phyloP scores from a whole-genome alignment of 2,329 filamentous ascomycete species.

The Chrysosporium queenslandicum region DNA sequence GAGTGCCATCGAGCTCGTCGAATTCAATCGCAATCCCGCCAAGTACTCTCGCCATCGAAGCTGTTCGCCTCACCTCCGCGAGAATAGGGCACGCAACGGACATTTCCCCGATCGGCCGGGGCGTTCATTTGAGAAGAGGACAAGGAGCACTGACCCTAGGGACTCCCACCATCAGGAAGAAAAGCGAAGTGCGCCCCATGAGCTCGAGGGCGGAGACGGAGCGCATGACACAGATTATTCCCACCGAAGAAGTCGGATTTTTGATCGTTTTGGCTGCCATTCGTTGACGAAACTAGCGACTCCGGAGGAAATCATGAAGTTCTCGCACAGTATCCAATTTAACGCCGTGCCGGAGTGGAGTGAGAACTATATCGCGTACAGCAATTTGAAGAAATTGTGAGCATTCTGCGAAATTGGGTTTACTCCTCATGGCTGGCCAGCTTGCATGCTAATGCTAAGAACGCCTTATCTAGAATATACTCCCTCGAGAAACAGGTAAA shows the following conservation, averaged over 20 bases:
- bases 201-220: constrained; percentile 20
- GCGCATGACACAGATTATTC: constrained; percentile 12
- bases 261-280: background rate
- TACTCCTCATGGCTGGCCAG: constrained; percentile 11
- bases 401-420: constrained; percentile 27
- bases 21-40: constrained; percentile 13
- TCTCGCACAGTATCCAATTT: constrained; percentile 98
- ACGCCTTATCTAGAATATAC: constrained; percentile 59
- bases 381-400: constrained; percentile 95
- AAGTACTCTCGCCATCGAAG: background rate
- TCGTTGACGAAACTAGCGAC: constrained; percentile 46
- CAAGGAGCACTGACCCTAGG: background rate
- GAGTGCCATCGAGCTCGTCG: constrained; percentile 18
- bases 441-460: constrained; percentile 3
- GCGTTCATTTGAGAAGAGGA: background rate
- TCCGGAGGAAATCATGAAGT: constrained; percentile 87
- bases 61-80: background rate
- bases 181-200: background rate
- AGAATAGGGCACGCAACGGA: background rate
- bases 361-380: constrained; percentile 94
- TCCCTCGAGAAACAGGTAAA: constrained; percentile 78
- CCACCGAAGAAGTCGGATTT: background rate
- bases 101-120: background rate
- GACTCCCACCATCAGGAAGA: background rate
- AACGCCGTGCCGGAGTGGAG: constrained; percentile 99